phyloP scores from a whole-genome alignment of 805 yeast species.

The Kurtzmaniella cleridarum region DNA sequence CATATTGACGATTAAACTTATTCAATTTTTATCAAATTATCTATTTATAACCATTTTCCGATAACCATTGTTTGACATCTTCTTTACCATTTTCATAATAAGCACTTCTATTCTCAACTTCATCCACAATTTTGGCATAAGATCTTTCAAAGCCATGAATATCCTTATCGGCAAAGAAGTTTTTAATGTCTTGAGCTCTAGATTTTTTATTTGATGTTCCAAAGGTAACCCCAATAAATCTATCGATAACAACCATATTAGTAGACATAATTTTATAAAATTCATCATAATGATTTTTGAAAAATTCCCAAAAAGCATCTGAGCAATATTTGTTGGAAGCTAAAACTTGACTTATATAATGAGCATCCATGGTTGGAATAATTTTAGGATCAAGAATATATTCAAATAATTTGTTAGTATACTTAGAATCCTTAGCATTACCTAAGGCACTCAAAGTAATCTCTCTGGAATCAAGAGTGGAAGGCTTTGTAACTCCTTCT shows the following conservation, averaged over 20 bases:
- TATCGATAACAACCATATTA: constrained; percentile 48
- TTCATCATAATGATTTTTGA: constrained; percentile 42
- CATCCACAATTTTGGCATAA: constrained; percentile 51
- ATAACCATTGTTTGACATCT: constrained; percentile 42
- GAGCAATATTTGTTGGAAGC: constrained; percentile 43
- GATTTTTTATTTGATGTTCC: constrained; percentile 34
- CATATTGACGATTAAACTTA: not conserved
- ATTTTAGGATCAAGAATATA: constrained; percentile 36
- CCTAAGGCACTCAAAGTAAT: constrained; percentile 55
- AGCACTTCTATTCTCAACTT: constrained; percentile 40
- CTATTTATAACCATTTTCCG: constrained; percentile 9
- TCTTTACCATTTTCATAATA: constrained; percentile 47
- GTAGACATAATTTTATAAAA: constrained; percentile 41
- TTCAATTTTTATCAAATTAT: not conserved
- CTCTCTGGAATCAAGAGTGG: constrained; percentile 55
- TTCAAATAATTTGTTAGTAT: constrained; percentile 34
- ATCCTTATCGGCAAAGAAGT: constrained; percentile 26
- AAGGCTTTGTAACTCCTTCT: constrained; percentile 45
- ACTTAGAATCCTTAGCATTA: constrained; percentile 28
- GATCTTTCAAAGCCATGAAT: constrained; percentile 51
- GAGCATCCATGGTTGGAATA: constrained; percentile 56
- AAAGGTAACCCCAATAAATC: constrained; percentile 37
- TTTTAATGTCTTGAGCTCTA: constrained; percentile 25
- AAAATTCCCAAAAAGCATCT: constrained; percentile 42
- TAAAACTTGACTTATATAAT: constrained; percentile 43